Percentiles rank a stretch among this genome's conserved stretches.
Conservation (phyloP, 768 basidiomycete genomes). For the Agaricus bisporus region DNA sequence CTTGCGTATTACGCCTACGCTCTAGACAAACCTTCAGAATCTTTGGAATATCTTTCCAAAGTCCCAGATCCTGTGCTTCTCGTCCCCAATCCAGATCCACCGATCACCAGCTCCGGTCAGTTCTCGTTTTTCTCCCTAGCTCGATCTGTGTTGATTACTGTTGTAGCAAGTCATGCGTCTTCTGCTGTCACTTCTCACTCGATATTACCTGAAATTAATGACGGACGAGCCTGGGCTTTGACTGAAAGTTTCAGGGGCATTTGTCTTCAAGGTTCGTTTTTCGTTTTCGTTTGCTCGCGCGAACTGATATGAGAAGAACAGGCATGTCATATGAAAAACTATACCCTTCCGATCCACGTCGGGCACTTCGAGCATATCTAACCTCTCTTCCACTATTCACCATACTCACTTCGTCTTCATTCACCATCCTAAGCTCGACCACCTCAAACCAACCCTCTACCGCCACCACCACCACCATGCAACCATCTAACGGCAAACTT, state of each 20-base stretch:
- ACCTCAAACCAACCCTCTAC: slow-evolving; percentile 32
- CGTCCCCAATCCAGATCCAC: slow-evolving; percentile 36
- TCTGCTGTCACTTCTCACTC: slow-evolving; percentile 15
- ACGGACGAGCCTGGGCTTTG: slow-evolving; percentile 69
- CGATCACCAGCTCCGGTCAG: slow-evolving; percentile 29
- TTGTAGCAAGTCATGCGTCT: too few relatives aligned
- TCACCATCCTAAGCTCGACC: slow-evolving; percentile 36
- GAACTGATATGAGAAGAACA: slow-evolving; percentile 20
- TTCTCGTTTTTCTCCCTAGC: slow-evolving; percentile 22
- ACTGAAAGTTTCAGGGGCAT: slow-evolving; percentile 69
- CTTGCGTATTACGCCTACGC: slow-evolving; percentile 82
- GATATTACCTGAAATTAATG: slow-evolving; percentile 48
- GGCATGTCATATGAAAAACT: slow-evolving; percentile 75
- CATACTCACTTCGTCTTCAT: slow-evolving; percentile 28
- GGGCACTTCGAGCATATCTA: slow-evolving; percentile 54
- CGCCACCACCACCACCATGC: slow-evolving; percentile 6
- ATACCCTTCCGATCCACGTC: slow-evolving; percentile 36
- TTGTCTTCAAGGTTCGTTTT: slow-evolving; percentile 64
- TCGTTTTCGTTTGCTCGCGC: slow-evolving; percentile 1
- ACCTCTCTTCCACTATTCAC: slow-evolving; percentile 49
- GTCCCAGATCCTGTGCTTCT: slow-evolving; percentile 50
- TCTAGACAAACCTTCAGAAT: slow-evolving; percentile 56
- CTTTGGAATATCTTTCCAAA: slow-evolving; percentile 50
- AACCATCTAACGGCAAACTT: slow-evolving; percentile 25
- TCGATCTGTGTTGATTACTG: slow-evolving; percentile 10